Percentiles rank a stretch among this genome's conserved stretches.
Evolutionary conservation across 139 green algal species (phyloP).

Genomic region (Picochlorum sp.): DNA sequence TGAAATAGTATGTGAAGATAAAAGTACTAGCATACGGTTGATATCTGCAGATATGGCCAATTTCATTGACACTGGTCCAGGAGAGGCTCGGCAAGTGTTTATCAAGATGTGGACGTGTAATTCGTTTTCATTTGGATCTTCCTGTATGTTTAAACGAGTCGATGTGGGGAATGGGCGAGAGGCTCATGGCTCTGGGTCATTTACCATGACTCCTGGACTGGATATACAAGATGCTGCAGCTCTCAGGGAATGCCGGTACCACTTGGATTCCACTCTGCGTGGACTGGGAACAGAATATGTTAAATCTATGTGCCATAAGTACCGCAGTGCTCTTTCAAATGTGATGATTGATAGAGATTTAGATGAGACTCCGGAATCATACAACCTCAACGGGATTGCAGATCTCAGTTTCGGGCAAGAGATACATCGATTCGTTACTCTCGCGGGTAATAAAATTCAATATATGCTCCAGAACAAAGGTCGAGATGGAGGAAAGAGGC

Average conservation of each 20-base stretch:
- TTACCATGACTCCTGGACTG: conserved; percentile 12
- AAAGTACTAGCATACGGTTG: background rate
- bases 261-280: conserved; percentile 14
- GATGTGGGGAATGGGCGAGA: background rate
- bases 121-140: background rate
- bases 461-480: background rate
- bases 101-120: background rate
- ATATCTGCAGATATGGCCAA: background rate
- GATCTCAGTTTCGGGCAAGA: conserved; percentile 14
- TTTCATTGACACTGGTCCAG: background rate
- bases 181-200: background rate
- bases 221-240: conserved; percentile 11
- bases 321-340: conserved; percentile 10
- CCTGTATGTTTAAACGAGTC: background rate
- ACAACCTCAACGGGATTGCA: conserved; percentile 13
- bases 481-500: background rate
- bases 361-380: background rate
- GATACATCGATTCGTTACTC: background rate
- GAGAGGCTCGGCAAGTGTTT: background rate
- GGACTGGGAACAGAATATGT: conserved; percentile 21
- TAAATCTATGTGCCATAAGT: conserved; percentile 7
- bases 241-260: conserved; percentile 17
- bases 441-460: background rate
- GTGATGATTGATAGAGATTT: conserved; percentile 1
- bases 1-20: no score